These are phyloP conservation scores for Arxiozyma slooffiae DNA, from an alignment of 1,139 yeast species.

Conservation along the genomic window DNA sequence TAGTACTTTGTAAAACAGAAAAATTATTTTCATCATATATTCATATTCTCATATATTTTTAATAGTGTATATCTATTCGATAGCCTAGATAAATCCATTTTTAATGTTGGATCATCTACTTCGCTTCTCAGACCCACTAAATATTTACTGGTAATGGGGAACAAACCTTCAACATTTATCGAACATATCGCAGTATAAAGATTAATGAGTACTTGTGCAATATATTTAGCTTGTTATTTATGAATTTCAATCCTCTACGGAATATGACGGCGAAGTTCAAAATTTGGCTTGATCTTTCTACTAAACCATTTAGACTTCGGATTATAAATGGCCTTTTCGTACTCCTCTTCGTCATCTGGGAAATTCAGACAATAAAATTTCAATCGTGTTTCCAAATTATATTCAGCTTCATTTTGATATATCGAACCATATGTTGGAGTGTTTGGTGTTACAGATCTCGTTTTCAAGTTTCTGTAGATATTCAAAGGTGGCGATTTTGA, in stretches of 20 bases:
- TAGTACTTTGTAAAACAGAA: conserved; percentile 37
- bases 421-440: conserved; percentile 15
- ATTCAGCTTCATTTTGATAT: conserved; percentile 20
- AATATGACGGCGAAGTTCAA: conserved; percentile 50
- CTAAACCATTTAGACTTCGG: conserved; percentile 49
- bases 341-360: conserved; percentile 41
- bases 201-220: conserved; percentile 70
- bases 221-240: conserved; percentile 60
- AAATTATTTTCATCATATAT: conserved; percentile 36
- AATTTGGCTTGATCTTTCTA: conserved; percentile 42
- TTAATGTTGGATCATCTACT: conserved; percentile 43
- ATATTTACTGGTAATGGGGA: conserved; percentile 59
- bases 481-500: conserved; percentile 12
- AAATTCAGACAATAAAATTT: conserved; percentile 48
- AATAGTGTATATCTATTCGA: conserved; percentile 24
- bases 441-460: conserved; percentile 26
- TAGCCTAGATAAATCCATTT: conserved; percentile 39
- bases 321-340: conserved; percentile 37
- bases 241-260: conserved; percentile 73
- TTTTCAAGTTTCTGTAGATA: conserved; percentile 9
- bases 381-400: conserved; percentile 32
- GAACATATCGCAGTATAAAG: conserved; percentile 71
- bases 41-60: conserved; percentile 34
- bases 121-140: conserved; percentile 37
- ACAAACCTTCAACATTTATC: conserved; percentile 63